Conservation (phyloP, 192 early-diverging fungal species). For the Backusella westeae region DNA sequence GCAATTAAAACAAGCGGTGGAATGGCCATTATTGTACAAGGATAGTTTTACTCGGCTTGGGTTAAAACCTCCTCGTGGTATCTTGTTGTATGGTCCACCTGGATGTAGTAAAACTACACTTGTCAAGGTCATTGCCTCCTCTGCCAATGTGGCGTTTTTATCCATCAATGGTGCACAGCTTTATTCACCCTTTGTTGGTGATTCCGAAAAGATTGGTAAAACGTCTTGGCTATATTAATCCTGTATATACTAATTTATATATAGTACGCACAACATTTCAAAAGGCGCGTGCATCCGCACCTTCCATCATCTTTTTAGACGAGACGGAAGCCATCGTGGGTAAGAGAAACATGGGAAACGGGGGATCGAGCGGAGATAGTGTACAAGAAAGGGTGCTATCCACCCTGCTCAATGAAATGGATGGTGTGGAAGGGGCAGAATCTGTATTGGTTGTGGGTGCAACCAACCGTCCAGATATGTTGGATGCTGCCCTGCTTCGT, state of each 20-base stretch:
- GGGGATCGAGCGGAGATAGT: slow-evolving; percentile 55
- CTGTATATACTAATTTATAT: background rate
- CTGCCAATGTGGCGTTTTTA: slow-evolving; percentile 73
- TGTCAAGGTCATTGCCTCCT: slow-evolving; percentile 81
- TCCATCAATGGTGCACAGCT: slow-evolving; percentile 77
- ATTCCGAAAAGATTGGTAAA: slow-evolving; percentile 74
- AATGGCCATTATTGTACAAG: slow-evolving; percentile 82
- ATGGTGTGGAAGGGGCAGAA: slow-evolving; percentile 75
- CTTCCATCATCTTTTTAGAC: slow-evolving; percentile 94
- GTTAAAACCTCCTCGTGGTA: slow-evolving; percentile 77
- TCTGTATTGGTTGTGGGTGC: slow-evolving; percentile 81
- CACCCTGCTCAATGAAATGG: slow-evolving; percentile 86
- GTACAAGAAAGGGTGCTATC: slow-evolving; percentile 82
- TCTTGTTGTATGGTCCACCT: slow-evolving; percentile 96
- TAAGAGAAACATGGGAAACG: slow-evolving; percentile 61
- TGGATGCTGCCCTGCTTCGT: slow-evolving; percentile 82
- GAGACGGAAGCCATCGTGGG: slow-evolving; percentile 97
- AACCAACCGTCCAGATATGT: slow-evolving; percentile 84
- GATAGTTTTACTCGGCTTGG: slow-evolving; percentile 73
- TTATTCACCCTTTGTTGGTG: slow-evolving; percentile 82
- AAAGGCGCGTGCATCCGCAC: slow-evolving; percentile 72
- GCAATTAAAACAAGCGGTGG: slow-evolving; percentile 78
- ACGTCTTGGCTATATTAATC: background rate
- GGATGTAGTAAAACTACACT: slow-evolving; percentile 98
- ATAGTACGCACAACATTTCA: slow-evolving; percentile 76